Evolutionary conservation across 257 asterid species (phyloP).

Genomic region (Apocynum venetum): DNA sequence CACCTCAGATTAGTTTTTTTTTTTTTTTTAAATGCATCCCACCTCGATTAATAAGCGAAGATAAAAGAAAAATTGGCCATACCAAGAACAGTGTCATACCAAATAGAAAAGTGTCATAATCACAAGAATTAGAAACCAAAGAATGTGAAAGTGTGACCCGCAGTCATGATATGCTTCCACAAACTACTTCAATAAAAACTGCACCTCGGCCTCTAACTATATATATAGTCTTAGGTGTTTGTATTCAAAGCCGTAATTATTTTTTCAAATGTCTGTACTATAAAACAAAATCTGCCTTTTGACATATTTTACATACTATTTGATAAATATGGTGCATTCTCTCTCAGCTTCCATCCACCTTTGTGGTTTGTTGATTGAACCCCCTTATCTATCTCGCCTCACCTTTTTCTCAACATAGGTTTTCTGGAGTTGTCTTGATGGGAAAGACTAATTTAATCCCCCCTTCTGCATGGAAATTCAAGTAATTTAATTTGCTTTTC

Average conservation of each 20-base stretch:
- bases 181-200: background rate
- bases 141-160: background rate
- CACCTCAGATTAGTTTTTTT: too few species aligned
- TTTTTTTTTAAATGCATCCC: too few species aligned
- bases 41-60: too few species aligned
- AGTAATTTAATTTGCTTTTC: background rate
- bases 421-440: background rate
- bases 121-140: background rate
- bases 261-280: background rate
- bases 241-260: background rate
- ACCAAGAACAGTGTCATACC: too few species aligned
- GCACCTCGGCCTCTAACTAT: too few species aligned
- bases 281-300: constrained; percentile 13
- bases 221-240: background rate
- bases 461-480: background rate
- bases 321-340: constrained; percentile 9
- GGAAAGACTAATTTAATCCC: background rate
- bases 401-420: background rate
- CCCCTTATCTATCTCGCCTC: background rate
- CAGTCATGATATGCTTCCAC: background rate
- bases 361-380: background rate
- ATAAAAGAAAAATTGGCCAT: too few species aligned
- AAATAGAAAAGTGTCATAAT: too few species aligned
- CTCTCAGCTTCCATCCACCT: constrained; percentile 8
- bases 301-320: background rate